Conservation (phyloP, 208 protist species). For the Wallacemonas collosoma region DNA sequence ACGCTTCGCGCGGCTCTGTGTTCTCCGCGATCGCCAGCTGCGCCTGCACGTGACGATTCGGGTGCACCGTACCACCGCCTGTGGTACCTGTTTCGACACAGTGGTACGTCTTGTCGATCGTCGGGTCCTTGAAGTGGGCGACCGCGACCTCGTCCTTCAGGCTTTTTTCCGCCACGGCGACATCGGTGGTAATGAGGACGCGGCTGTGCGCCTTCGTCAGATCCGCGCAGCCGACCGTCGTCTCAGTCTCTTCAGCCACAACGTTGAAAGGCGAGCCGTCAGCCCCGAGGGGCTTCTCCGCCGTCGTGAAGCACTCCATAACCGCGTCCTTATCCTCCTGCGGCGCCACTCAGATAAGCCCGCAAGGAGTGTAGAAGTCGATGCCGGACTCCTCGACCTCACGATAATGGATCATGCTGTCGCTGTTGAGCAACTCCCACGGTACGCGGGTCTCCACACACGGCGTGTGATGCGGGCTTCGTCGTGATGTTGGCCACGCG, state of each 20-base stretch:
- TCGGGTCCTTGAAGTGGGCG: slow-evolving; percentile 16
- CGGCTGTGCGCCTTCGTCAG: neutral
- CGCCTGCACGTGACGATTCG: slow-evolving; percentile 26
- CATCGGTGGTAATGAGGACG: neutral
- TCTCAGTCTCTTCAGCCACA: neutral
- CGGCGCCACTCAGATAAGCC: slow-evolving; percentile 19
- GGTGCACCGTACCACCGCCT: slow-evolving; percentile 31
- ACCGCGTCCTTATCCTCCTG: slow-evolving; percentile 16
- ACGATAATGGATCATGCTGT: slow-evolving; percentile 22
- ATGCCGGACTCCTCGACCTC: slow-evolving; percentile 26
- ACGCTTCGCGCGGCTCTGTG: slow-evolving; percentile 13
- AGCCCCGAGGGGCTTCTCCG: neutral
- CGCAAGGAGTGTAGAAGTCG: slow-evolving; percentile 28
- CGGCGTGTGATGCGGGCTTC: slow-evolving; percentile 32
- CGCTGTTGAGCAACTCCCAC: slow-evolving; percentile 27
- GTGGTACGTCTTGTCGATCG: slow-evolving; percentile 14
- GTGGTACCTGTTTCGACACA: slow-evolving; percentile 25
- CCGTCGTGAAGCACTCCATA: slow-evolving; percentile 1
- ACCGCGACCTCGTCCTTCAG: slow-evolving; percentile 6
- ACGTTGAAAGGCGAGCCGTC: slow-evolving; percentile 11
- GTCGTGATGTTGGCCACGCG: slow-evolving; percentile 32
- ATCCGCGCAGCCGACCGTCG: neutral
- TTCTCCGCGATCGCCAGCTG: slow-evolving; percentile 22
- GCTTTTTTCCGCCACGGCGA: neutral
- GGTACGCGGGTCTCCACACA: slow-evolving; percentile 20